Base-by-base conservation (phyloP, 2,329 filamentous ascomycete species). In the Diaporthe velutina region DNA sequence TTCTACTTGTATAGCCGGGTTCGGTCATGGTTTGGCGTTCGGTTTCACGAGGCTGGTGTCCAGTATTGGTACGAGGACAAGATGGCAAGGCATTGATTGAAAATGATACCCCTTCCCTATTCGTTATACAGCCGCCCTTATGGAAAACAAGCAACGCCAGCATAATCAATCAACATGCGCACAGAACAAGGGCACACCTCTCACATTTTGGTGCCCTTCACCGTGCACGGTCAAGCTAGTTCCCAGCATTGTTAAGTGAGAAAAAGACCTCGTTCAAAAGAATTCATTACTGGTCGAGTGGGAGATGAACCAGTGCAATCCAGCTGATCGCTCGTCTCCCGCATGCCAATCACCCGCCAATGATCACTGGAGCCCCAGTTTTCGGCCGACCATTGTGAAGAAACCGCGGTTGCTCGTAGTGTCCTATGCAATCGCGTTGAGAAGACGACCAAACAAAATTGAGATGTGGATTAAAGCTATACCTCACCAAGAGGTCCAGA, bases 301-400 rank as follows among this genome's bases (percentile, higher is more conserved):
- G 30, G 57, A 10, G 30, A 58, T 30, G 61, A 40, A 50, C 8
- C 52, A 61, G 33, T 50, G 25, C 25, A 30, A 30, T 42, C 3
- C 42, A 54, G 45, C 50, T 19, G 13, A 15, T 48, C n/a, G 17
- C 45, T 45, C 13, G 17, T 33, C 38, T 30, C 55, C 57, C 38
- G 1, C 19, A n/a, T 38, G 38, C 28, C 33, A 22, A 25, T 8
- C 48, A 33, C 30, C 35, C 17, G 35, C n/a, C 57, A 13, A 13
- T 45, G 35, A 55, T 45, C 30, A 73, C 48, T 48, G 73, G 33
- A 75, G 66, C 17, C 74, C 74, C n/a, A 74, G 50, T 52, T 33
- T 76, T 1, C 61, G 72, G 12, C 74, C 72, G 15, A 76, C 74
- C 68, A 70, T 74, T 33, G 54, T 42, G 48, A 74, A 70, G 61